Evolutionary conservation across 257 asterid genomes (phyloP), one percentile per base, ranked within the genome.

Genomic region (Thymus mandschuricus): DNA sequence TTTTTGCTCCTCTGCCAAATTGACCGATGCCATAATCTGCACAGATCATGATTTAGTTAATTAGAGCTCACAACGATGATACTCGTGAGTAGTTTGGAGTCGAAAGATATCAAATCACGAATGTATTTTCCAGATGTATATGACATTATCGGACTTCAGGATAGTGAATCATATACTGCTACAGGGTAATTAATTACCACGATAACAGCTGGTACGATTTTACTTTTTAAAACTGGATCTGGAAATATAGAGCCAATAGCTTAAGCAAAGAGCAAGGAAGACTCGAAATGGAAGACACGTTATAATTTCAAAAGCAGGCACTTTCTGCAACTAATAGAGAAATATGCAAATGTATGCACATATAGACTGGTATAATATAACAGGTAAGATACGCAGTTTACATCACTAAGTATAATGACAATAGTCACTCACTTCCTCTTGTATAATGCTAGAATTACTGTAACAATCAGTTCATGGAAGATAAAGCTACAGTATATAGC

Each of bases 21-120:
- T 84, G 69, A 91, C 78, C 2, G 91, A 79, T 48, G 97, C 96
- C 79, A 78, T 60, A 70, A 93, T 69, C 97, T 93, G 96, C 78
- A 81, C 48, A 46, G 38, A 50, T 10, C 43, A 57, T 56, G 43
- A 13, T 29, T 44, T 21, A 43, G 66, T n/a, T 50, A 70, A 44
- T 70, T 48, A 69, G 66, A 60, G 78, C 65, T 38, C 11, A 10
- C 12, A 21, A n/a, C 49, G 64, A 15, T 9, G 12, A n/a, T 50
- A 57, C 30, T 34, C 28, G 13, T 10, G 57, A 28, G 9, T 43
- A 65, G 21, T 52, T 28, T 28, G 44, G 38, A 75, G 40, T 10
- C 9, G 4, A 54, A 9, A n/a, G 41, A 27, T 49, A 49, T n/a
- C 28, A 7, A 49, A 49, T 49, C 55, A 13, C 3, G 8, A 13